Evolutionary conservation across 2,329 filamentous ascomycete species (phyloP).

Genomic region (Fusarium tjaetaba): DNA sequence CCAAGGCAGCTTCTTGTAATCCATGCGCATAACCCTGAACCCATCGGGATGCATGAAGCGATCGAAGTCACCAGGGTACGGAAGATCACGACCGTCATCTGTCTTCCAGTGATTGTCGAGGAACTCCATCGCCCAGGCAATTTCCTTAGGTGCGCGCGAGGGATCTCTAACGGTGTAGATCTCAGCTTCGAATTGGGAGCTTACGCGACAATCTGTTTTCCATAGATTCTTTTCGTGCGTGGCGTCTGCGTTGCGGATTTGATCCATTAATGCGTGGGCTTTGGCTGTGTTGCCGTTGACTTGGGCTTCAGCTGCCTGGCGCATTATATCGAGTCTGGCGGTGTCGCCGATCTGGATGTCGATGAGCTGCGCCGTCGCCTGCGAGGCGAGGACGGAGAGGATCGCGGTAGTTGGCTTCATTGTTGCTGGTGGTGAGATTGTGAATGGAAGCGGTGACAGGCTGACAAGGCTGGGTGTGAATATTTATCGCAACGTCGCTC

Average conservation of each 20-base stretch:
- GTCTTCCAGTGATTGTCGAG: slow-evolving; percentile 28
- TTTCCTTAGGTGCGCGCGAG: slow-evolving; percentile 1
- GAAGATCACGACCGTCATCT: slow-evolving; percentile 18
- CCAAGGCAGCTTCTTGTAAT: slow-evolving; percentile 26
- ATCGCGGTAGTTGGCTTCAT: slow-evolving; percentile 13
- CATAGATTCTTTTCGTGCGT: not conserved
- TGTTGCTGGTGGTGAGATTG: not conserved
- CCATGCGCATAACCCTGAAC: slow-evolving; percentile 15
- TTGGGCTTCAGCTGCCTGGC: slow-evolving; percentile 1
- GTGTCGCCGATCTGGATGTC: slow-evolving; percentile 21
- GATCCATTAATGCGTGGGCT: not conserved
- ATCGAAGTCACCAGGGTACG: slow-evolving; percentile 26
- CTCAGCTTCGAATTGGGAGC: slow-evolving; percentile 11
- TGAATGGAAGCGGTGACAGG: not conserved
- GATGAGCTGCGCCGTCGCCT: slow-evolving; percentile 13
- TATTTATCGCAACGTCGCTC: slow-evolving; percentile 1
- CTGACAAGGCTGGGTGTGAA: not conserved
- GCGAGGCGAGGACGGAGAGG: slow-evolving; percentile 3
- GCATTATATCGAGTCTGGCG: not conserved
- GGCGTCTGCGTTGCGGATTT: not conserved
- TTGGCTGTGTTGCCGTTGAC: slow-evolving; percentile 3
- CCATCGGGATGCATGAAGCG: slow-evolving; percentile 24
- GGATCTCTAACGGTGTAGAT: slow-evolving; percentile 17
- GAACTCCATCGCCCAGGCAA: slow-evolving; percentile 23
- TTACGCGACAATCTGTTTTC: slow-evolving; percentile 17